Base-by-base conservation (phyloP, 768 basidiomycete species). In the Hygrophorus pudorinus region DNA sequence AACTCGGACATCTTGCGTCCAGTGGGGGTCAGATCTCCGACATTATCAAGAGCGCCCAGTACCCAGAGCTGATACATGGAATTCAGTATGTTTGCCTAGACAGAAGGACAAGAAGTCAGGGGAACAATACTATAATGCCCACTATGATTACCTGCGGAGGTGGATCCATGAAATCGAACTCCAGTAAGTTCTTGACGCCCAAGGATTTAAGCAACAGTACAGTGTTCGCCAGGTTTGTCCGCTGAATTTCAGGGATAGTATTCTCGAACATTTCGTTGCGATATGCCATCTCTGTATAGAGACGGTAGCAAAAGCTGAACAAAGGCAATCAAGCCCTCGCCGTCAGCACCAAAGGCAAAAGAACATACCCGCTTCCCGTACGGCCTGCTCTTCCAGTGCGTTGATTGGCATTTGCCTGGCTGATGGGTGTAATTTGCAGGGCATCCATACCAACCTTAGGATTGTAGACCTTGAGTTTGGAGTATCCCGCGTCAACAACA, bases 131-230 rank as follows among this genome's bases (percentile, higher is more conserved):
- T 14, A 8, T 17, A 20, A 13, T 14, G 12, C 31, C 31, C 24
- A 12, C 33, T 9, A 20, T 38, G 51, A 61, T 44, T 53, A 83
- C 88, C 74, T 94, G 92, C n/a, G 96, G 96, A 16, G 96, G 96
- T n/a, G 96, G 96, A 60, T 99, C 96, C 96, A 99, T 98, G 59
- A 99, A 99, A 64, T 98, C 94, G 57, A 98, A 99, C 63, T 99
- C 94, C 16, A 99, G 73, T 33, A 97, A 65, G 59, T 98, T 91
- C 69, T 96, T 96, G 33, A 99, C 96, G 8, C 96, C 94, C 4
- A 99, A 71, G 2, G 93, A 93, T 60, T 98, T 99, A 47, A 99
- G 72, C 30, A 98, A 64, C 16, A 98, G 64, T 0, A 98, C 96
- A 0, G 94, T 99, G 56, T 99, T 98, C 14, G 96, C 93, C 45